phyloP scores from a whole-genome alignment of 768 basidiomycete species.

The Phanerochaete sordida region DNA sequence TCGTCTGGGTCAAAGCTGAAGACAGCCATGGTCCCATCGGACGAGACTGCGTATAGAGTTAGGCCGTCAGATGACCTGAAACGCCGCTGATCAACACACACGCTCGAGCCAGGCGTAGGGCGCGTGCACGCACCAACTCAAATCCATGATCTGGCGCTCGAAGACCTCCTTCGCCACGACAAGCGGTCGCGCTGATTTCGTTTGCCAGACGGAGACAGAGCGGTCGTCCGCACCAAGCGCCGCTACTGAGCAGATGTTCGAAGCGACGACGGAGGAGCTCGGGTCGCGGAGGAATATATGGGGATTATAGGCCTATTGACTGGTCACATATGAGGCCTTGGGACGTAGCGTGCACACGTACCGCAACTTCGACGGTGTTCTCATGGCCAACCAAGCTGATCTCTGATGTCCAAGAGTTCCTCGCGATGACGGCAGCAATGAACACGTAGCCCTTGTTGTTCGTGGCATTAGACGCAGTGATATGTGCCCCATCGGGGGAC shows the following conservation, averaged over 20 bases:
- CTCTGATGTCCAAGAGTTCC: slow-evolving; percentile 86
- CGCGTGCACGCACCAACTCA: slow-evolving; percentile 71
- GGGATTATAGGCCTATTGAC: slow-evolving; percentile 82
- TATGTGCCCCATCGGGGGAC: slow-evolving; percentile 99
- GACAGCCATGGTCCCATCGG: slow-evolving; percentile 90
- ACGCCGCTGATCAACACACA: not conserved
- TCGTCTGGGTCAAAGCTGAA: slow-evolving; percentile 81
- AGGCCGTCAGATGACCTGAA: slow-evolving; percentile 89
- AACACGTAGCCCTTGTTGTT: slow-evolving; percentile 96
- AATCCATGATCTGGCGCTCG: slow-evolving; percentile 91
- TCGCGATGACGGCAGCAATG: slow-evolving; percentile 92
- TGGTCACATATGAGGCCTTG: not conserved
- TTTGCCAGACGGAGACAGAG: slow-evolving; percentile 95
- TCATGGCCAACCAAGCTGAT: slow-evolving; percentile 96
- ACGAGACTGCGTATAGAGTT: slow-evolving; percentile 91
- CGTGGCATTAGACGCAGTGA: slow-evolving; percentile 95
- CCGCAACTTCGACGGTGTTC: slow-evolving; percentile 94
- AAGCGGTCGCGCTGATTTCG: slow-evolving; percentile 84
- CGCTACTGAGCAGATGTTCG: slow-evolving; percentile 87
- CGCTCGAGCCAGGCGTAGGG: slow-evolving; percentile 3
- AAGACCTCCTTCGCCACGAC: slow-evolving; percentile 95
- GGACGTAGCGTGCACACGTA: slow-evolving; percentile 33
- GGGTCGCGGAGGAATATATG: slow-evolving; percentile 87
- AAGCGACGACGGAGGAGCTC: slow-evolving; percentile 59
- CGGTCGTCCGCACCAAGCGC: slow-evolving; percentile 94